phyloP scores from a whole-genome alignment of 805 yeast genomes.

The Candida morakotiae region DNA sequence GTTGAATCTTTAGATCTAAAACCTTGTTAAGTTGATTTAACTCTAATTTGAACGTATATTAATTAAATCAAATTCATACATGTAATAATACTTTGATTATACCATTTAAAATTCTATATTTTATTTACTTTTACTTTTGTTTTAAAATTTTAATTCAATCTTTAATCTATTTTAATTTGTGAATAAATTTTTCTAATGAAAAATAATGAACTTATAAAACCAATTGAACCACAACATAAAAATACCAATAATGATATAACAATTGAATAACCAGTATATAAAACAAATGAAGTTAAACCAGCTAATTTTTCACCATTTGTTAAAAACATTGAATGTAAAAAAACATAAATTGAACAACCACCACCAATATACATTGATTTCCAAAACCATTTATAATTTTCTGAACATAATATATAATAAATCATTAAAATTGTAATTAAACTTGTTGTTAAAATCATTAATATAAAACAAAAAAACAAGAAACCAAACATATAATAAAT shows the following conservation, averaged over 20 bases:
- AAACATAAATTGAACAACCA: conserved; percentile 81
- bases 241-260: conserved; percentile 70
- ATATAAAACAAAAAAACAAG: conserved; percentile 79
- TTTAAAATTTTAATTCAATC: too few relatives aligned
- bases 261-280: conserved; percentile 79
- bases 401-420: conserved; percentile 82
- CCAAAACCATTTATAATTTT: conserved; percentile 98
- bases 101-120: too few relatives aligned
- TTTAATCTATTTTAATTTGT: conserved; percentile 75
- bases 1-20: too few relatives aligned
- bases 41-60: too few relatives aligned
- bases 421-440: conserved; percentile 76
- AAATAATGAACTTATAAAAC: conserved; percentile 68
- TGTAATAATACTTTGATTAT: too few relatives aligned
- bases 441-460: conserved; percentile 77
- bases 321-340: conserved; percentile 75
- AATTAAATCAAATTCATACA: too few relatives aligned
- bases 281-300: conserved; percentile 69
- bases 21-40: too few relatives aligned
- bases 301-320: conserved; percentile 61
- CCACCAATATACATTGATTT: conserved; percentile 82
- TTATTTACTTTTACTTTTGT: too few relatives aligned
- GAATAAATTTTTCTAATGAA: conserved; percentile 78
- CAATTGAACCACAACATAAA: conserved; percentile 83
- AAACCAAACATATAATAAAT: conserved; percentile 98